Base-by-base conservation (phyloP, 2,329 filamentous ascomycete species). In the Samsoniella hepiali region DNA sequence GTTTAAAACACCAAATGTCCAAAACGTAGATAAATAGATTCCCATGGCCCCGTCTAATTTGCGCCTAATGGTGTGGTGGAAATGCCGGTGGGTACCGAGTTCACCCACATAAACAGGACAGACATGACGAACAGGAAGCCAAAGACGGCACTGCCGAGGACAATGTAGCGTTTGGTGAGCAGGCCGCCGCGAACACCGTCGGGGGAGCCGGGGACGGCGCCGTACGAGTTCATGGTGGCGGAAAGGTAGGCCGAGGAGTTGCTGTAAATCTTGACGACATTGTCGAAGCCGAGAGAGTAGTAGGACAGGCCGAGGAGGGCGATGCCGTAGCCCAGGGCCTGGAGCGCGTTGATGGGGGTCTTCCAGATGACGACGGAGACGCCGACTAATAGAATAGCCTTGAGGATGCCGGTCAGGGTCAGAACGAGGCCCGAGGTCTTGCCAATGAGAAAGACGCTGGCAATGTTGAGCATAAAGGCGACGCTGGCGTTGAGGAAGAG, bases 341-440 rank as follows among this genome's bases (percentile, higher is more conserved):
- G 91, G 63, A 92, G 81, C 31, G 78, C 73, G 27, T 87, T 83
- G 71, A 95, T 88, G 38, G 85, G 83, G 63, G 91, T 91, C 68
- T 84, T 81, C 88, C 91, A 95, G 73, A 94, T 88, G 72, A 91
- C 75, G 77, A 95, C 89, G 60, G 90, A 92, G 64, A 87, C 83
- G 65, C 84, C 80, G 67, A 96, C 91, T 62, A 96, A 87, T 64
- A 96, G 85, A 65, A 96, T 93, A 75, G 93, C 91, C 78, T 96
- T 96, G 71, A 95, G 85, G 67, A 96, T 91, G 74, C 92, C 91
- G 64, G 88, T 93, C 31, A 96, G 85, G 40, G 91, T 93, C 78
- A 96, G 89, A 70, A 93, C 91, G 58, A 96, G 85, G 63, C 90
- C 90, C 2, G 91, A 96, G 8, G 91, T 96, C 78, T 91, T 93